A percentile compares a stretch with the other conserved stretches of the same genome.
phyloP scores from a whole-genome alignment of 2,329 filamentous ascomycete species.

The Daldinia sp. region DNA sequence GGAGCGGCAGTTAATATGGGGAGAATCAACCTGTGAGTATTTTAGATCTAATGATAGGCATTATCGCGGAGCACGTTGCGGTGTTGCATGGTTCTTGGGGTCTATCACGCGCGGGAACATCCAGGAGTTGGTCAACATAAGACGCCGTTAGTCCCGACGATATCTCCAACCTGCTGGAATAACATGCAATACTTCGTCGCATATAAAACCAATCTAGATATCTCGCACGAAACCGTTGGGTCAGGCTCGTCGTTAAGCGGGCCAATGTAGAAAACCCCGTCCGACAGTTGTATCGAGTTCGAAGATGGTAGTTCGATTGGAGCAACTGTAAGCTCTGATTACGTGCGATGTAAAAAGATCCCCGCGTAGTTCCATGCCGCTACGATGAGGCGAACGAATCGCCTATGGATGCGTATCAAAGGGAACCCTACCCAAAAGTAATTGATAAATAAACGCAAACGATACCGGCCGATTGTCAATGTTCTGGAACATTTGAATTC shows the following conservation, averaged over 20 bases:
- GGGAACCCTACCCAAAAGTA: too few species aligned
- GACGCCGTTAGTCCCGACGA: background rate
- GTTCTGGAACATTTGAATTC: slow-evolving; percentile 22
- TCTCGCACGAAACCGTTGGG: background rate
- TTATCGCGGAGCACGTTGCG: background rate
- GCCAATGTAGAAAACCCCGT: too few species aligned
- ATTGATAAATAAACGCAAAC: too few species aligned
- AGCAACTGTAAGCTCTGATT: too few species aligned
- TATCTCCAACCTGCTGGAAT: background rate
- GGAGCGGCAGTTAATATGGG: slow-evolving; percentile 29
- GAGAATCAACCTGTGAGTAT: slow-evolving; percentile 13
- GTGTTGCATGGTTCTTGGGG: background rate
- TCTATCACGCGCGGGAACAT: background rate
- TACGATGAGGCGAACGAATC: too few species aligned
- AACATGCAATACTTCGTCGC: background rate
- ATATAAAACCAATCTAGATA: background rate
- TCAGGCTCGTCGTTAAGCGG: background rate
- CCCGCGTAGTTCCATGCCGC: too few species aligned
- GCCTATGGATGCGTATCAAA: too few species aligned
- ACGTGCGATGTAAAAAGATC: too few species aligned
- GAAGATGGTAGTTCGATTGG: background rate
- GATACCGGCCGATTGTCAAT: background rate
- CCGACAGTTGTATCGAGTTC: too few species aligned
- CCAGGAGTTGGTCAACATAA: background rate
- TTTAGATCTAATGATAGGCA: slow-evolving; percentile 14